A percentile compares a stretch with the other conserved stretches of the same genome.
phyloP scores from a whole-genome alignment of 306 rosid genomes.

The Cucurbita maxima region DNA sequence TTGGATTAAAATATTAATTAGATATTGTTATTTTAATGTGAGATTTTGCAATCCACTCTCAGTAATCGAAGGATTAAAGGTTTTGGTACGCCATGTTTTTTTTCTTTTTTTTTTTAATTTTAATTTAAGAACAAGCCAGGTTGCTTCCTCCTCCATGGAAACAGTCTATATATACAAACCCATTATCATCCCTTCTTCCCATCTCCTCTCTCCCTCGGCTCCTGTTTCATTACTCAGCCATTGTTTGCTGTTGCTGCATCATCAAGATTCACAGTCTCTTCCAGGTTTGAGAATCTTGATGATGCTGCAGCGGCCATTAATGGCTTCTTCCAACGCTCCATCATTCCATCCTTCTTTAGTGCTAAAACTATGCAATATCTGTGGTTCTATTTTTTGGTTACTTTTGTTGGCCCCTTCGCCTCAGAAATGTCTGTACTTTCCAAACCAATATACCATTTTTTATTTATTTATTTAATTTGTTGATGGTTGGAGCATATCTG shows the following conservation, averaged over 20 bases:
- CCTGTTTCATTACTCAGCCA: constrained; percentile 20
- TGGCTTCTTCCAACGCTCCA: constrained; percentile 7
- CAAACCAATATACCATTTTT: too few species aligned
- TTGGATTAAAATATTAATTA: too few species aligned
- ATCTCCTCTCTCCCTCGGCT: not conserved
- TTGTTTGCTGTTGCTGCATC: constrained; percentile 78
- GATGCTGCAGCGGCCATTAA: constrained; percentile 55
- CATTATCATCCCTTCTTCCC: not conserved
- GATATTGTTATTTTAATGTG: too few species aligned
- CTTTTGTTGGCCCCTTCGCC: not conserved
- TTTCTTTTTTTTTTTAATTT: not conserved
- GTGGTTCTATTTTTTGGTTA: not conserved
- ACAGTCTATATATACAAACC: not conserved
- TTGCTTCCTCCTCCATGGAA: not conserved
- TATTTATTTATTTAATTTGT: too few species aligned
- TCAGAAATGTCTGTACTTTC: not conserved
- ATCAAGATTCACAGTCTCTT: constrained; percentile 69
- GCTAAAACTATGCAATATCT: not conserved
- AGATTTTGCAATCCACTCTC: too few species aligned
- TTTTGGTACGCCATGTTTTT: constrained; percentile 11
- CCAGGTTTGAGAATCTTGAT: constrained; percentile 67
- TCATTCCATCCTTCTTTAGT: not conserved
- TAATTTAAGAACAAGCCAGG: not conserved
- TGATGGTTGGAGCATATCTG: too few species aligned
- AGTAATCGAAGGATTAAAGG: constrained; percentile 11